These are phyloP conservation scores for thale cress (Arabidopsis thaliana) DNA, from an alignment of 345 rosid species.

Conservation along the genomic window TAIR10.1 NC_003076.8:6295001-6295500, in stretches of 20 bases:
- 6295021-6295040: slow-evolving; percentile 56
- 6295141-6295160: slow-evolving; percentile 75
- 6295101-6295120: slow-evolving; percentile 59
- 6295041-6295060: slow-evolving; percentile 44
- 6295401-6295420: slow-evolving; percentile 61
- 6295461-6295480: slow-evolving; percentile 51
- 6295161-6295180: not conserved
- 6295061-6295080: slow-evolving; percentile 48
- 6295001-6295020: slow-evolving; percentile 72
- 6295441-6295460: slow-evolving; percentile 56
- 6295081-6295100: slow-evolving; percentile 61
- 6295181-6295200: not conserved
- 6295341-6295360: slow-evolving; percentile 49
- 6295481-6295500: slow-evolving; percentile 51
- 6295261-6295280: slow-evolving; percentile 15
- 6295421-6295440: slow-evolving; percentile 50
- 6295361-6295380: slow-evolving; percentile 50
- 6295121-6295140: slow-evolving; percentile 52
- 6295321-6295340: slow-evolving; percentile 55
- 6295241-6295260: slow-evolving; percentile 1
- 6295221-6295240: not conserved
- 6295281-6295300: slow-evolving; percentile 65
- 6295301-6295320: slow-evolving; percentile 88
- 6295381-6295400: slow-evolving; percentile 63
- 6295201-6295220: not conserved